Base-by-base conservation (phyloP, 352 stramenopile genomes). In the Elongisporangium prolatum region DNA sequence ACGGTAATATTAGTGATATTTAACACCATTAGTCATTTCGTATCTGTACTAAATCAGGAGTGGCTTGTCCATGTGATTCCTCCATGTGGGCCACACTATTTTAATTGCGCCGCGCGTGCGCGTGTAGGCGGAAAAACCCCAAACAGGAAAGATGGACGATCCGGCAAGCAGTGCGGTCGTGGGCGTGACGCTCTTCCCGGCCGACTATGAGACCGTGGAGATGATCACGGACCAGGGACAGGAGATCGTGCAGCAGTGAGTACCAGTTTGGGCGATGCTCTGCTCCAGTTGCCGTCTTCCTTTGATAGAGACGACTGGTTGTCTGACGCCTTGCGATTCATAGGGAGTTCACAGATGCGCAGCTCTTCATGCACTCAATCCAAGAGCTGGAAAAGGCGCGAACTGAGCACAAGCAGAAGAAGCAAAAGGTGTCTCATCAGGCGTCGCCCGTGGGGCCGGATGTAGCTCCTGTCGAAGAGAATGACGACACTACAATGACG, bases 301-400 rank as follows among this genome's bases (percentile, higher is more conserved):
- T 7, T n/a, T n/a, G 34, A 22, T 17, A n/a, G 25, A 18, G 9
- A n/a, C 7, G 38, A 22, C 16, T 8, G 8, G 34, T 14, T 25
- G 11, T 14, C 24, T 62, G 54, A 57, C 48, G 21, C 40, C 44
- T n/a, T 50, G 21, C 50, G 44, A 52, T 40, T 48, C 11, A 18
- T 50, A 95, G 86, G 63, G 84, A 95, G 47, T 91, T 94, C 52
- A 86, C 81, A 18, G 83, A 93, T 37, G 80, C 79, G 52, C 84
- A 95, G 64, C 49, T 92, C 48, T 95, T 92, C 60, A 56, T 87
- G 60, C 84, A 94, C 67, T 81, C 84, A 63, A 92, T 94, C 60
- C 75, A 90, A 49, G 81, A 93, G 64, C 69, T 95, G 54, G 81
- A 94, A 56, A 72, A 75, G 10, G 69, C 75, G 22, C 82, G 82